Evolutionary conservation across 192 early-diverging fungal species (phyloP).

Genomic region (Backusella psychrophila): DNA sequence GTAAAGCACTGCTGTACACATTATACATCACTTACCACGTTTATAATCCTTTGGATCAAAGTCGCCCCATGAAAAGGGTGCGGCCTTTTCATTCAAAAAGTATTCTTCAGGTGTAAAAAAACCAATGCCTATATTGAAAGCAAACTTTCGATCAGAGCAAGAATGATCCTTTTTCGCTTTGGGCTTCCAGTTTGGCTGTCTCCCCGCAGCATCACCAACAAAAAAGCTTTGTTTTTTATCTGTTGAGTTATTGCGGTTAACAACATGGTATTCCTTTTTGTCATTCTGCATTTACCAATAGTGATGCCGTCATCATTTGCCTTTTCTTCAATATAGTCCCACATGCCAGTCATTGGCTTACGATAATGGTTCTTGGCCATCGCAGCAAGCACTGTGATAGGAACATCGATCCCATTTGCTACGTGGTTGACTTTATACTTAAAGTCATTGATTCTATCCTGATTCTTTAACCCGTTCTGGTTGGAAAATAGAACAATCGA

Average conservation of each 20-base stretch:
- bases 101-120: slow-evolving; percentile 86
- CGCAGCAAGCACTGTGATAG: slow-evolving; percentile 74
- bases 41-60: slow-evolving; percentile 49
- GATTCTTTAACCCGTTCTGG: slow-evolving; percentile 59
- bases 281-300: slow-evolving; percentile 32
- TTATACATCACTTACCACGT: slow-evolving; percentile 21
- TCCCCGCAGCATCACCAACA: slow-evolving; percentile 94
- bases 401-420: slow-evolving; percentile 37
- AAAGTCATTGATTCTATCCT: slow-evolving; percentile 45
- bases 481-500: slow-evolving; percentile 78
- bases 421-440: slow-evolving; percentile 46
- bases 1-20: not conserved
- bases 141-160: slow-evolving; percentile 87
- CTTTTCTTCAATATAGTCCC: slow-evolving; percentile 51
- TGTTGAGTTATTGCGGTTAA: slow-evolving; percentile 14
- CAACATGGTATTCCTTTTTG: not conserved
- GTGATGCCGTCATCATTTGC: slow-evolving; percentile 35
- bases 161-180: slow-evolving; percentile 69
- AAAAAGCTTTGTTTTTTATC: slow-evolving; percentile 69
- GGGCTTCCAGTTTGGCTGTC: slow-evolving; percentile 60
- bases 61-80: slow-evolving; percentile 43
- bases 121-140: slow-evolving; percentile 63
- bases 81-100: slow-evolving; percentile 54
- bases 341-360: slow-evolving; percentile 76
- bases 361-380: slow-evolving; percentile 64